A percentile compares a stretch with the other conserved stretches of the same genome.
These are phyloP conservation scores for Penicillium rolfsii DNA, from an alignment of 2,329 filamentous ascomycete species.

Conservation along the genomic window DNA sequence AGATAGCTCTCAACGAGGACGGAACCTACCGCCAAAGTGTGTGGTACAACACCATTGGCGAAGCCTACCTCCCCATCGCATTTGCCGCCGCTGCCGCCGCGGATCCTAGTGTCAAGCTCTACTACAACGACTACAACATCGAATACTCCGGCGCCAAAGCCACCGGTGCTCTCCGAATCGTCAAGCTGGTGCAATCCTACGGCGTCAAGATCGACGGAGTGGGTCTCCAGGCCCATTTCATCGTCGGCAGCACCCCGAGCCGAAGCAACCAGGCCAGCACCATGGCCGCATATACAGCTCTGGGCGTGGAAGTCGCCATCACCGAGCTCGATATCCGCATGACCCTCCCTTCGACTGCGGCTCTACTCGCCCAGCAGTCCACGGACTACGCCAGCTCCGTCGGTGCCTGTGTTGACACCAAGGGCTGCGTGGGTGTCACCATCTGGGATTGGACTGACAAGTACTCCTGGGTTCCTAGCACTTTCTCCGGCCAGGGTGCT, in stretches of 20 bases:
- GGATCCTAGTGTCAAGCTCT: constrained; percentile 59
- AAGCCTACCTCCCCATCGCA: constrained; percentile 51
- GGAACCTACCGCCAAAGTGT: constrained; percentile 47
- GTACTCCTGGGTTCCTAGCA: constrained; percentile 51
- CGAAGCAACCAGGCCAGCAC: constrained; percentile 43
- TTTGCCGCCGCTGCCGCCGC: constrained; percentile 56
- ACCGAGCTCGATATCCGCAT: constrained; percentile 56
- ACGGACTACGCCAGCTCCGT: constrained; percentile 38
- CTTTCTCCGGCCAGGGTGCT: constrained; percentile 48
- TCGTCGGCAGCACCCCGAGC: constrained; percentile 48
- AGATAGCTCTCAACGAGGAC: constrained; percentile 51
- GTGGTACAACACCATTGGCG: constrained; percentile 50
- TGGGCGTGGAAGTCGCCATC: constrained; percentile 50
- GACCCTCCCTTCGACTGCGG: constrained; percentile 33
- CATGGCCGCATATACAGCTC: constrained; percentile 43
- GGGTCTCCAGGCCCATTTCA: constrained; percentile 48
- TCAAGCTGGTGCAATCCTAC: constrained; percentile 45
- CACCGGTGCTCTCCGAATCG: constrained; percentile 40
- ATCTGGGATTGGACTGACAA: constrained; percentile 52
- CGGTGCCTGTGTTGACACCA: constrained; percentile 36
- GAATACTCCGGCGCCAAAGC: constrained; percentile 44
- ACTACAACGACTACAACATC: constrained; percentile 52
- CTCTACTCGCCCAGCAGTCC: constrained; percentile 35
- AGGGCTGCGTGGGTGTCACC: constrained; percentile 41
- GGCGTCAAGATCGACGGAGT: constrained; percentile 53